Conservation (phyloP, 2,329 filamentous ascomycete genomes). For the Penicillium sp. region DNA sequence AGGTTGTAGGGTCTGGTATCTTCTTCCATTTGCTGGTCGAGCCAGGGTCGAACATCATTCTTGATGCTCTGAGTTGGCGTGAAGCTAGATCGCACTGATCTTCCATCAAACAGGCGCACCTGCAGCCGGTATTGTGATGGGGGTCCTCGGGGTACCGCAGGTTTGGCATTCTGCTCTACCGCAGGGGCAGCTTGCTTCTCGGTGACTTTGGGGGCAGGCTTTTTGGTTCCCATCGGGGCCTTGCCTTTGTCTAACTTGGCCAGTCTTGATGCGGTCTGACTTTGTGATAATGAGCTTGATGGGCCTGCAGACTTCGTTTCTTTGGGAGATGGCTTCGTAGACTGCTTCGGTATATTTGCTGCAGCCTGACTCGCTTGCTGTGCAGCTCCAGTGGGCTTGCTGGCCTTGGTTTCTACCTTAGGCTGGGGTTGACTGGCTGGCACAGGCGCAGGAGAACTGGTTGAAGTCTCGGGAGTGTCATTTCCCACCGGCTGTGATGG, state of each 20-base stretch:
- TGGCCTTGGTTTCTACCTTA: not conserved
- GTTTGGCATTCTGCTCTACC: conserved; percentile 14
- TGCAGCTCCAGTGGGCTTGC: not conserved
- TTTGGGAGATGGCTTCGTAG: not conserved
- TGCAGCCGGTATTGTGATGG: conserved; percentile 64
- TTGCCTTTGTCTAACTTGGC: conserved; percentile 60
- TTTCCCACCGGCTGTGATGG: conserved; percentile 6
- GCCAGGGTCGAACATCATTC: conserved; percentile 72
- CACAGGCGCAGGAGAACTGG: conserved; percentile 9
- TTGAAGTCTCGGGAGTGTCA: conserved; percentile 2
- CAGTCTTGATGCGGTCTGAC: conserved; percentile 64
- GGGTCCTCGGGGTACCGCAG: conserved; percentile 18
- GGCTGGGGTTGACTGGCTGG: conserved; percentile 16
- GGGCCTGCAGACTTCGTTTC: conserved; percentile 42
- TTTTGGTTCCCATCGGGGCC: conserved; percentile 10
- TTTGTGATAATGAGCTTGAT: conserved; percentile 52
- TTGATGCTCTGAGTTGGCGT: conserved; percentile 63
- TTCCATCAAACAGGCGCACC: conserved; percentile 81
- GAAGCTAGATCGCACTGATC: conserved; percentile 74
- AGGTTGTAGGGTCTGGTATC: conserved; percentile 73
- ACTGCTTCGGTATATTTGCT: conserved; percentile 1
- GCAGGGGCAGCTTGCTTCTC: conserved; percentile 7
- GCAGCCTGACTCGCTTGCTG: conserved; percentile 1
- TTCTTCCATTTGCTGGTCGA: conserved; percentile 65
- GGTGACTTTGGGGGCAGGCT: conserved; percentile 6